These are phyloP conservation scores for Sclerotinia glacialis DNA, from an alignment of 2,329 filamentous ascomycete genomes.

Conservation along the genomic window DNA sequence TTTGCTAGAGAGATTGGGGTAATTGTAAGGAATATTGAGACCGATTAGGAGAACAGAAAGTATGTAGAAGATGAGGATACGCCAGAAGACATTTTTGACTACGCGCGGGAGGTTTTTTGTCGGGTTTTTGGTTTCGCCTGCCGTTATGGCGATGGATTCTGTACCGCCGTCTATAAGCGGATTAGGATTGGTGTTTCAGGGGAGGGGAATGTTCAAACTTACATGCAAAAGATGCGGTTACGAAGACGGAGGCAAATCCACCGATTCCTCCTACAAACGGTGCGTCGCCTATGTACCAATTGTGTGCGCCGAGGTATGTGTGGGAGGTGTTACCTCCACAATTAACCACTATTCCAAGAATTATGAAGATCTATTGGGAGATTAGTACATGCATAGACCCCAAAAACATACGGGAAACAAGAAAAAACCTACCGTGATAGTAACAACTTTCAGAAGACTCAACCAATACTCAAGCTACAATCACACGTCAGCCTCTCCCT, in stretches of 20 bases:
- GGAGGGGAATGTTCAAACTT: conserved; percentile 32
- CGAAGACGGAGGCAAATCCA: conserved; percentile 63
- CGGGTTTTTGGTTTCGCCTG: conserved; percentile 63
- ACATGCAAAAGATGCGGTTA: conserved; percentile 60
- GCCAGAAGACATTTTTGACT: conserved; percentile 65
- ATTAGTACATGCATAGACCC: neutral
- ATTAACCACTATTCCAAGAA: conserved; percentile 60
- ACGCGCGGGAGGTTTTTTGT: conserved; percentile 59
- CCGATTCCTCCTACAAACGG: conserved; percentile 65
- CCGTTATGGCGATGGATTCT: conserved; percentile 64
- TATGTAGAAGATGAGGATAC: conserved; percentile 49
- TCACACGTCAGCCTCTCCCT: neutral
- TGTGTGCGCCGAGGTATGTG: conserved; percentile 55
- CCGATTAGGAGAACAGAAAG: conserved; percentile 54
- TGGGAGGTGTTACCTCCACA: conserved; percentile 54
- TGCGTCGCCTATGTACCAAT: conserved; percentile 58
- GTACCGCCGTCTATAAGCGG: conserved; percentile 51
- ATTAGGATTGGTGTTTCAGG: neutral
- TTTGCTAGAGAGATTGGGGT: conserved; percentile 45
- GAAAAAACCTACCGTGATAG: conserved; percentile 45
- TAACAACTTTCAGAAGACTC: conserved; percentile 53
- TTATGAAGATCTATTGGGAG: conserved; percentile 53
- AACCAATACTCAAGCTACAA: conserved; percentile 54
- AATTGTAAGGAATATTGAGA: conserved; percentile 58
- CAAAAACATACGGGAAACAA: neutral